Evolutionary conservation across 768 basidiomycete species (phyloP), one percentile per base, ranked within the genome.

Genomic region (Suillus tomentosus): DNA sequence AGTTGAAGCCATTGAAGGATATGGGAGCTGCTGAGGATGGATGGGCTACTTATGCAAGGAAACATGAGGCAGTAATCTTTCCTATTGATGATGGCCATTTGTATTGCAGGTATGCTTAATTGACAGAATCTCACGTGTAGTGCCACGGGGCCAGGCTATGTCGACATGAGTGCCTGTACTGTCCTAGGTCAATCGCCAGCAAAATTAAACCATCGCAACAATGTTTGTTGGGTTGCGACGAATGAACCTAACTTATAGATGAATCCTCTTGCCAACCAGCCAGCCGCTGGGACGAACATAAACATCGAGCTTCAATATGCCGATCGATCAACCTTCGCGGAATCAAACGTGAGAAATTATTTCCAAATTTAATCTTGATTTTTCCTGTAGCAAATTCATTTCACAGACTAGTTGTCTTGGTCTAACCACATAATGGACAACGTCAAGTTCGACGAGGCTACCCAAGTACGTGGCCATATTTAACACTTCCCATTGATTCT

Each of bases 401-500:
- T 54, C 27, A 59, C n/a, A 34, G 37, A 31, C 50, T 50, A 50
- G 22, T 24, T 47, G 9, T 11, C 8, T 9, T 43, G 3, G n/a
- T 48, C 47, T 27, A 61, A 48, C 40, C n/a, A 22, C 72, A 85
- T 7, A 31, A 31, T 85, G 82, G 85, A 78, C 67, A 53, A 64
- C 37, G 48, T 79, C 62, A 83, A 87, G 73, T 89, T 94, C 65
- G 91, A 94, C 79, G 87, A 91, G 63, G 82, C 87, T n/a, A 87
- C 91, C 31, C 88, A 90, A 79, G 92, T 90, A 60, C 62, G 71
- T 64, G 14, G 64, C 58, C 42, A 47, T 40, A n/a, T 10, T 19
- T 34, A n/a, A 40, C 2, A 56, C 31, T 60, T 27, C 22, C 42
- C 58, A 55, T 61, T 68, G 19, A 60, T n/a, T 47, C 62, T 64